These are phyloP conservation scores for Hypoxylon cercidicola DNA, from an alignment of 495 filamentous ascomycete genomes.

Conservation along the genomic window DNA sequence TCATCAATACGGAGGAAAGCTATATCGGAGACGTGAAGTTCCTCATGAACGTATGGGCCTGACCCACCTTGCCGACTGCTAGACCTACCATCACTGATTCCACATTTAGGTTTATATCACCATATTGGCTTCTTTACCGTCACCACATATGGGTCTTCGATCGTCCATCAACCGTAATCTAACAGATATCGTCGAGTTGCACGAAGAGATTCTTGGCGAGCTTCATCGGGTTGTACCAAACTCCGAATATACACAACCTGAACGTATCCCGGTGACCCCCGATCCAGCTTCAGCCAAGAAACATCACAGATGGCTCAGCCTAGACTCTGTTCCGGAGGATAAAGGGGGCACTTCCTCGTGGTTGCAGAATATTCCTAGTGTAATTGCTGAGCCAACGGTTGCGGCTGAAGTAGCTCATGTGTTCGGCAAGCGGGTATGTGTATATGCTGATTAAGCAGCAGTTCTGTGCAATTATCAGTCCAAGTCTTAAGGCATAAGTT, in stretches of 20 bases:
- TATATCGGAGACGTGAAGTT: slow-evolving; percentile 90
- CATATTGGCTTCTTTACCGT: slow-evolving; percentile 69
- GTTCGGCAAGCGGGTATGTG: slow-evolving; percentile 76
- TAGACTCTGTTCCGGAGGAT: slow-evolving; percentile 68
- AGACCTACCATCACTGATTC: slow-evolving; percentile 13
- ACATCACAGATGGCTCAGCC: slow-evolving; percentile 67
- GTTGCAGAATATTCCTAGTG: slow-evolving; percentile 59
- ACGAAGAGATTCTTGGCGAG: slow-evolving; percentile 74
- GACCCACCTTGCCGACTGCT: background rate
- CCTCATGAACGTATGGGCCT: slow-evolving; percentile 75
- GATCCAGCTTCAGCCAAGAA: slow-evolving; percentile 44
- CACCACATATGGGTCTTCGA: slow-evolving; percentile 63
- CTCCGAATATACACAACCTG: slow-evolving; percentile 66
- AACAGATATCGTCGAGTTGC: slow-evolving; percentile 74
- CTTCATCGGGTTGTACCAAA: slow-evolving; percentile 70
- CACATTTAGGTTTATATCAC: slow-evolving; percentile 71
- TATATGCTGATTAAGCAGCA: background rate
- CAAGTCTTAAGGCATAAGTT: slow-evolving; percentile 22
- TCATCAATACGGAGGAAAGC: slow-evolving; percentile 85
- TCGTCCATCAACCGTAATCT: slow-evolving; percentile 73
- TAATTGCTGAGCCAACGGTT: slow-evolving; percentile 75
- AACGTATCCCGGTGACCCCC: slow-evolving; percentile 39
- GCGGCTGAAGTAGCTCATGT: slow-evolving; percentile 79
- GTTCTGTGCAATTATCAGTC: background rate
- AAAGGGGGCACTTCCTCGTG: slow-evolving; percentile 50